Evolutionary conservation across 352 stramenopile species (phyloP).

Genomic region (Phytophthora pinifolia): DNA sequence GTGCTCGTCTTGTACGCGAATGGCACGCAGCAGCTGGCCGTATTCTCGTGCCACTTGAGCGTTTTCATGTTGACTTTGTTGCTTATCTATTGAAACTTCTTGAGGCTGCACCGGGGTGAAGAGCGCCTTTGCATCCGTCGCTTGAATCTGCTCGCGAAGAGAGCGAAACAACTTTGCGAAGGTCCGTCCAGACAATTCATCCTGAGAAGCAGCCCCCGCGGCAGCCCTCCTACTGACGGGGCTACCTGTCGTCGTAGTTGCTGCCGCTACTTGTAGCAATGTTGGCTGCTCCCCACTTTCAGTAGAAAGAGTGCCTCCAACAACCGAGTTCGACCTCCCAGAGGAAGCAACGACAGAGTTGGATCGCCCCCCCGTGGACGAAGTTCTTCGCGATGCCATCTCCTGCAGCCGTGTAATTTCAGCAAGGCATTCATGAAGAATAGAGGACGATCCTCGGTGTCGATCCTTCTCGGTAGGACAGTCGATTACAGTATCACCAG

Average conservation of each 20-base stretch:
- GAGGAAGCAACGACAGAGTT: constrained; percentile 16
- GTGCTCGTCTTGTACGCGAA: constrained; percentile 66
- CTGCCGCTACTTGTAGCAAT: constrained; percentile 6
- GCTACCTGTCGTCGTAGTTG: not conserved
- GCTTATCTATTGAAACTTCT: constrained; percentile 9
- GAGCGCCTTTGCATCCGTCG: constrained; percentile 22
- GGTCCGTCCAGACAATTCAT: constrained; percentile 29
- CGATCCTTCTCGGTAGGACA: not conserved
- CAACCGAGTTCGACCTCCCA: constrained; percentile 24
- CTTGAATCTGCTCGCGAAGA: constrained; percentile 27
- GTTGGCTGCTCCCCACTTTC: constrained; percentile 10
- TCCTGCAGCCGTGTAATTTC: constrained; percentile 26
- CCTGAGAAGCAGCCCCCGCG: constrained; percentile 17
- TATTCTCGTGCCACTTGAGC: constrained; percentile 26
- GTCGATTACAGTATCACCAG: not conserved
- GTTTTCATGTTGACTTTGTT: constrained; percentile 17
- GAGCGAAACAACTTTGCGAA: constrained; percentile 39
- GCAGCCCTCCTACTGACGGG: constrained; percentile 1
- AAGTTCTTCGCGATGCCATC: not conserved
- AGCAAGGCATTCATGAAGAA: constrained; percentile 32
- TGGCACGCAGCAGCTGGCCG: constrained; percentile 31
- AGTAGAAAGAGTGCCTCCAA: not conserved
- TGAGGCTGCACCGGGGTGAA: constrained; percentile 15
- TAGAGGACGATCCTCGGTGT: not conserved
- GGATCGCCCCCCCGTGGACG: constrained; percentile 7